A percentile compares a stretch with the other conserved stretches of the same genome.
Conservation (phyloP, 192 early-diverging fungal species). For the Coemansia sp. region DNA sequence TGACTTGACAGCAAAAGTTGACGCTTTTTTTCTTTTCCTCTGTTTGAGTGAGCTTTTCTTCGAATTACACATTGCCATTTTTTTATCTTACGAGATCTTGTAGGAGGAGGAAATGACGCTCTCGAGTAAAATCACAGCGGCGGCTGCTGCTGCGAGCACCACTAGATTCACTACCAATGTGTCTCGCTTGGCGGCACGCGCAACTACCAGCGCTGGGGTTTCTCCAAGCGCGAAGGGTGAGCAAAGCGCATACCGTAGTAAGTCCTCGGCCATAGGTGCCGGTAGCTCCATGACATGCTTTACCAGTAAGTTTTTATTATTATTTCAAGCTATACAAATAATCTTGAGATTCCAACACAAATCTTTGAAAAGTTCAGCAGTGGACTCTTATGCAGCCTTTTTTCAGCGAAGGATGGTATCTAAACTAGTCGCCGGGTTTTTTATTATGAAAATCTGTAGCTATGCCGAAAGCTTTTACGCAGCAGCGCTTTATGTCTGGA, state of each 20-base stretch:
- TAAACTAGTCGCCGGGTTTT: no score
- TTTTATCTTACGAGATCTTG: constrained; percentile 9
- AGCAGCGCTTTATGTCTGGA: constrained; percentile 57
- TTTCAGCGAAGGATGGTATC: no score
- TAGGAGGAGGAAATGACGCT: constrained; percentile 31
- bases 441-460: constrained; percentile 11
- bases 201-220: constrained; percentile 20
- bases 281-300: constrained; percentile 31
- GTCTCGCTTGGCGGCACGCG: constrained; percentile 35
- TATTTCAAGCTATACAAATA: background rate
- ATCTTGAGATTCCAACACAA: background rate
- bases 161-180: constrained; percentile 51
- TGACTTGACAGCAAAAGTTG: no score
- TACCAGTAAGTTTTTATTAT: constrained; percentile 32
- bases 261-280: constrained; percentile 29
- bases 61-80: constrained; percentile 4
- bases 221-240: constrained; percentile 26
- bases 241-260: constrained; percentile 29
- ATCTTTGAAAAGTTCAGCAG: background rate
- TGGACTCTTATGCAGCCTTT: background rate
- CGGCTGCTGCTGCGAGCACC: constrained; percentile 39
- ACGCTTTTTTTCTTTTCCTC: no score
- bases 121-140: constrained; percentile 36
- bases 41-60: constrained; percentile 15
- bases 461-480: constrained; percentile 31